Base-by-base conservation (phyloP, 1,139 yeast species). In the Yamadazyma dendronema region DNA sequence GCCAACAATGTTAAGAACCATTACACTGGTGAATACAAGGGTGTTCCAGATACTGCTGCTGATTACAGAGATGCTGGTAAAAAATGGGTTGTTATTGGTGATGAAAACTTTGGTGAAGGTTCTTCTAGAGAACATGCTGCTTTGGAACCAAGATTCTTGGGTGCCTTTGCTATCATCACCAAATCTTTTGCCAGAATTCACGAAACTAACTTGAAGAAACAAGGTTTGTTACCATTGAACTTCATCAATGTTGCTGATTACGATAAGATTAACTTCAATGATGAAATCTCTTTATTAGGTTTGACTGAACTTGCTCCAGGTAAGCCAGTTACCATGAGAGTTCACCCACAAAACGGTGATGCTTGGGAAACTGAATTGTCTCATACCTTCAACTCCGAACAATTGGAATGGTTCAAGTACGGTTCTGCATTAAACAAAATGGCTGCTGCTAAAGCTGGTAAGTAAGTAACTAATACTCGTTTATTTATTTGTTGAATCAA, bases 61-160 rank as follows among this genome's bases (percentile, higher is more conserved):
- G 86, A 81, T 64, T 92, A 89, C 90, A 87, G 97, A 77, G 96
- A 88, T 65, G 70, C 81, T 54, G 95, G 95, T 59, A 74, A 82
- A 64, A 80, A 74, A 62, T 92, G 98, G 98, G 97, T 90, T 70
- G 98, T 92, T 52, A 81, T 92, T 64, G 98, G 97, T 74, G 98
- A 89, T 67, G 97, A 92, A 73, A 92, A 92, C 79, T 87, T 89
- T 61, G 98, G 98, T 79, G 98, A 92, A 77, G 98, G 98, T 76
- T 92, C 98, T 46, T 90, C 97, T 57, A 89, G 98, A 82, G 98
- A 92, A 76, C 98, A 92, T 69, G 98, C 98, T 63, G 98, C 98
- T 56, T 83, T 92, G 65, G 96, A 90, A 79, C 98, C 98, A 74
- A 86, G 98, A 79, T 92, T 74, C 92, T 81, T 92, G 63, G 98